Conservation (phyloP, 768 basidiomycete species). For the Rhodotorula babjevae region DNA sequence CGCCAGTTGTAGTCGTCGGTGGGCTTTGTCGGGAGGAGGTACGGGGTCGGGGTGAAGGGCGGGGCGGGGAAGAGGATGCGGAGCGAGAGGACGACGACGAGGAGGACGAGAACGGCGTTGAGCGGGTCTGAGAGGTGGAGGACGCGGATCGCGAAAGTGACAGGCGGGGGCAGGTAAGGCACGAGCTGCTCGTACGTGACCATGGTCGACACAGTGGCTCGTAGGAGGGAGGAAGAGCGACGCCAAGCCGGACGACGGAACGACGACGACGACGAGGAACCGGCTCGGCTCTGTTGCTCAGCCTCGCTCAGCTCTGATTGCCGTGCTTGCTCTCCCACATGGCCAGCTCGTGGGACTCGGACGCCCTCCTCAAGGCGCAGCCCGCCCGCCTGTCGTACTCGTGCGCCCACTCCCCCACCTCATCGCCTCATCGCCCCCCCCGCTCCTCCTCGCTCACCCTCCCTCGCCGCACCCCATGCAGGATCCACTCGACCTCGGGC, state of each 20-base stretch:
- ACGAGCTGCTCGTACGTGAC: background rate
- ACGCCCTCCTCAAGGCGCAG: background rate
- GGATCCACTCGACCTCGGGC: constrained; percentile 23
- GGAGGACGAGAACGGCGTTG: background rate
- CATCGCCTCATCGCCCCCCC: background rate
- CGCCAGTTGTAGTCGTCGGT: constrained; percentile 76
- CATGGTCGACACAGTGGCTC: background rate
- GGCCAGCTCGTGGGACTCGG: background rate
- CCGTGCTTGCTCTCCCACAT: no score
- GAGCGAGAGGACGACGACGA: constrained; percentile 4
- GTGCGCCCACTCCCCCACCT: constrained; percentile 6
- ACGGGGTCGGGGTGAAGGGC: constrained; percentile 4
- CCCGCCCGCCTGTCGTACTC: background rate
- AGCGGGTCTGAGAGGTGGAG: background rate
- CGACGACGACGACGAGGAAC: no score
- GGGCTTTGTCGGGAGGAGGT: constrained; percentile 5
- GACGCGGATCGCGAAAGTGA: background rate
- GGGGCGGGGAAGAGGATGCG: constrained; percentile 14
- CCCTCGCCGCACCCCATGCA: no score
- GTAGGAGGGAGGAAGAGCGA: background rate
- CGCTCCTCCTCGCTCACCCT: background rate
- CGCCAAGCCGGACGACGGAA: no score
- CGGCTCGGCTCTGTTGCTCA: no score
- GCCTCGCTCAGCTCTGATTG: no score
- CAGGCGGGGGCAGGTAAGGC: no score